Percentiles rank a stretch among this genome's conserved stretches.
phyloP scores from a whole-genome alignment of 148 eudicot genomes.

The Vaccinium corymbosum region DNA sequence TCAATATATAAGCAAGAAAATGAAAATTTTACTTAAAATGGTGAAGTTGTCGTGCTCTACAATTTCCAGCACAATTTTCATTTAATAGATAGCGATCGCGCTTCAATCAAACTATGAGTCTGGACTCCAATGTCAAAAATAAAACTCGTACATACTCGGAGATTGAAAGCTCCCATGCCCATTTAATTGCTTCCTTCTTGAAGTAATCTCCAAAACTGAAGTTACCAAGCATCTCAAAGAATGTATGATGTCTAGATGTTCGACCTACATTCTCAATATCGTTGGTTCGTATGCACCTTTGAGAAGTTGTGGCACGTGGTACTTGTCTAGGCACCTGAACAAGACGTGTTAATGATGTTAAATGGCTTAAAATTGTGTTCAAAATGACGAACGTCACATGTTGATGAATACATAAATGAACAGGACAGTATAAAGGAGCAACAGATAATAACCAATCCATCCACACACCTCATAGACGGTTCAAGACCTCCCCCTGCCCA shows the following conservation, averaged over 20 bases:
- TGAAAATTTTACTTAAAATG: too few species aligned
- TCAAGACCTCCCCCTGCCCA: not conserved
- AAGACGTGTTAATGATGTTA: constrained; percentile 4
- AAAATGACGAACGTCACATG: not conserved
- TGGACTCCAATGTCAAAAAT: not conserved
- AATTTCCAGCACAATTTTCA: not conserved
- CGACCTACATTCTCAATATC: constrained; percentile 97
- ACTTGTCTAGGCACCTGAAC: constrained; percentile 77
- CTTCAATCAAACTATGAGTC: constrained; percentile 4
- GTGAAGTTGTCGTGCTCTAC: not conserved
- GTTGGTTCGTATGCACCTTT: constrained; percentile 92
- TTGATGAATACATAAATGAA: not conserved
- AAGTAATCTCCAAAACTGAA: constrained; percentile 98
- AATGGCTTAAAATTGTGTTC: not conserved
- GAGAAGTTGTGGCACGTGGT: constrained; percentile 86
- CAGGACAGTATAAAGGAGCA: not conserved
- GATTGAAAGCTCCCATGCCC: constrained; percentile 99
- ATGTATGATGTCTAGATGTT: constrained; percentile 91
- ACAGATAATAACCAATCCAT: not conserved
- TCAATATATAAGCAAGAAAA: not conserved
- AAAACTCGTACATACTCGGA: constrained; percentile 53
- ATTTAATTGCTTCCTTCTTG: constrained; percentile 84
- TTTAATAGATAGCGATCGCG: not conserved
- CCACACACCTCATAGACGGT: not conserved
- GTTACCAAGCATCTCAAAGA: constrained; percentile 98